phyloP scores from a whole-genome alignment of 495 filamentous ascomycete species.

The Penicillium crystallinum region DNA sequence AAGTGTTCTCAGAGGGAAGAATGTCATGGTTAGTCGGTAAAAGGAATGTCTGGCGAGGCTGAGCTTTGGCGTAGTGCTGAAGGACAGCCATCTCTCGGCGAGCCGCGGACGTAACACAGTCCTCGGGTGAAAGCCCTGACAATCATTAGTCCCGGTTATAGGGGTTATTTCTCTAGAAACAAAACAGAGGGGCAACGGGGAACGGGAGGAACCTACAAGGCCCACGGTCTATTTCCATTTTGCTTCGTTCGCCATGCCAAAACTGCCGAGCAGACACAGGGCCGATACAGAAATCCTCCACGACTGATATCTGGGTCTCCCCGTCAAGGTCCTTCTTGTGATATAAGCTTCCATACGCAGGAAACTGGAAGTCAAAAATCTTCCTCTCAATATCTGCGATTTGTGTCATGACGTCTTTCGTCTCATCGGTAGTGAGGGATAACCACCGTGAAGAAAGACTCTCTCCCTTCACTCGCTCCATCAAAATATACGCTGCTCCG shows the following conservation, averaged over 20 bases:
- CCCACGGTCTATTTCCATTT: conserved; percentile 32
- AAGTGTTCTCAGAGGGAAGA: conserved; percentile 23
- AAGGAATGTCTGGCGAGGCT: conserved; percentile 32
- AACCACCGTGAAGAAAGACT: conserved; percentile 35
- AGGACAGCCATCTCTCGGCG: conserved; percentile 29
- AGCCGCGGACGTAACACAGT: conserved; percentile 30
- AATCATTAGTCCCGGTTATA: conserved; percentile 15
- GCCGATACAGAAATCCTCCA: conserved; percentile 31
- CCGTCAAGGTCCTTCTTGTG: conserved; percentile 24
- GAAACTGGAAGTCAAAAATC: conserved; percentile 31
- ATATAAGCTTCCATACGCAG: conserved; percentile 38
- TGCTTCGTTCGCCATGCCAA: conserved; percentile 33
- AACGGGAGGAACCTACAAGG: conserved; percentile 27
- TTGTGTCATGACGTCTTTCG: conserved; percentile 34
- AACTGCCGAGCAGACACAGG: conserved; percentile 31
- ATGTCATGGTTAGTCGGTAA: conserved; percentile 29
- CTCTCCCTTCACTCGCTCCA: conserved; percentile 31
- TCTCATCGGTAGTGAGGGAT: conserved; percentile 29
- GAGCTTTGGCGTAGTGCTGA: conserved; percentile 25
- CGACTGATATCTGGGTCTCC: conserved; percentile 20
- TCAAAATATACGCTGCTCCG: conserved; percentile 36
- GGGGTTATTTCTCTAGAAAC: background rate
- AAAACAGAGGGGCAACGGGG: background rate
- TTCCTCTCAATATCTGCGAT: conserved; percentile 34
- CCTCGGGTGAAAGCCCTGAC: conserved; percentile 26